phyloP scores from a whole-genome alignment of 371 early-diverging fungal genomes.

The Mucor piriformis region DNA sequence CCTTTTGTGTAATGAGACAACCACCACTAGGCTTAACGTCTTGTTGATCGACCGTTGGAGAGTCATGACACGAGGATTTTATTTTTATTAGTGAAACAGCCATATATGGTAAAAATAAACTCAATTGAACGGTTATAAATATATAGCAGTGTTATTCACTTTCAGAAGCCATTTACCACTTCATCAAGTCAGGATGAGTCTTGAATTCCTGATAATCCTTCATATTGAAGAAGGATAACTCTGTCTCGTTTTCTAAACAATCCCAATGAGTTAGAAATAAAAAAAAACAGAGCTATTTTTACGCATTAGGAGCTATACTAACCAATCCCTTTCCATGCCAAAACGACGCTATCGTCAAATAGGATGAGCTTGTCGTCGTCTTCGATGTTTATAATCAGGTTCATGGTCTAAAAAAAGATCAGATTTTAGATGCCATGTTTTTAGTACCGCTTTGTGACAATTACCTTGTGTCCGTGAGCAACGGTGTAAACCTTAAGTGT shows the following conservation, averaged over 20 bases:
- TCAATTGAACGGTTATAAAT: neutral
- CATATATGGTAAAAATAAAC: constrained; percentile 2
- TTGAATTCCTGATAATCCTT: constrained; percentile 76
- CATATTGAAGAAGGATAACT: constrained; percentile 80
- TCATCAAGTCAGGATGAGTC: constrained; percentile 73
- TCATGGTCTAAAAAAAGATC: constrained; percentile 54
- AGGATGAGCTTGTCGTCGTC: constrained; percentile 71
- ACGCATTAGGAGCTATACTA: constrained; percentile 12
- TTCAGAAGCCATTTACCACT: constrained; percentile 58
- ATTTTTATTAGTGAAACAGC: neutral
- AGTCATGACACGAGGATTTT: constrained; percentile 6
- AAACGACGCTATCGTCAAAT: constrained; percentile 60
- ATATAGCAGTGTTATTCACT: neutral
- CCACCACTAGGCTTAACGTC: too few relatives aligned
- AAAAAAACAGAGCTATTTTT: neutral
- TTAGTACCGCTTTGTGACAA: neutral
- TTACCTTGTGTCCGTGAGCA: constrained; percentile 83
- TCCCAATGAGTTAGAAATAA: neutral
- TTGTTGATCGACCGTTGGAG: too few relatives aligned
- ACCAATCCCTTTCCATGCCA: constrained; percentile 71
- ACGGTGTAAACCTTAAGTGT: constrained; percentile 87
- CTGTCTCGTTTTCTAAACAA: constrained; percentile 85
- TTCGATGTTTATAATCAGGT: constrained; percentile 87
- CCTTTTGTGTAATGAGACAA: too few relatives aligned
- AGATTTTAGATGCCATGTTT: neutral